Evolutionary conservation across 352 stramenopile species (phyloP).

Genomic region (Phytophthora multivora): DNA sequence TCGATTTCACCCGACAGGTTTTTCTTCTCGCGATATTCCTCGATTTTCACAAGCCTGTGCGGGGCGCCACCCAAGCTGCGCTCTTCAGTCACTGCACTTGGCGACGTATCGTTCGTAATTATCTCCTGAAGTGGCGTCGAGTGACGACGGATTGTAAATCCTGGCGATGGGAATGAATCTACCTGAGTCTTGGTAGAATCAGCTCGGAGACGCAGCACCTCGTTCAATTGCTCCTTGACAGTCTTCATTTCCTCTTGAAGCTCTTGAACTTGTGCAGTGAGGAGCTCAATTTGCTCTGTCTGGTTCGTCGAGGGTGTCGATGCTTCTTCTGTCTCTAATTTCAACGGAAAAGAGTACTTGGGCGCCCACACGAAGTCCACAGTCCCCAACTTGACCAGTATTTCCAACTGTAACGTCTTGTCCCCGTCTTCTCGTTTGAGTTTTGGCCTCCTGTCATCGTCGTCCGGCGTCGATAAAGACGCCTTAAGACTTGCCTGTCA

Average conservation of each 20-base stretch:
- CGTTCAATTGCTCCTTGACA: constrained; percentile 29
- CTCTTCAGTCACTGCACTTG: no score
- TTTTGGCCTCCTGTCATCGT: not conserved
- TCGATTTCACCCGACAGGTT: constrained; percentile 5
- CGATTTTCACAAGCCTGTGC: constrained; percentile 14
- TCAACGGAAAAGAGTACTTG: constrained; percentile 23
- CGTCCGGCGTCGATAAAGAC: not conserved
- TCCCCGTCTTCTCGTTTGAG: constrained; percentile 10
- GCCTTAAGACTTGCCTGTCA: constrained; percentile 24
- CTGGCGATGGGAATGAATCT: not conserved
- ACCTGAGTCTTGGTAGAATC: not conserved
- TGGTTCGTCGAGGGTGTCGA: not conserved
- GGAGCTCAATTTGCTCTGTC: constrained; percentile 1
- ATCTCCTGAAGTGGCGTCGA: not conserved
- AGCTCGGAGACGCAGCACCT: constrained; percentile 9
- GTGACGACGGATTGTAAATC: constrained; percentile 4
- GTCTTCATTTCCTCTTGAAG: constrained; percentile 31
- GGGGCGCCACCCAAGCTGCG: no score
- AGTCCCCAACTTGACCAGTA: constrained; percentile 15
- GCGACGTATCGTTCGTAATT: no score
- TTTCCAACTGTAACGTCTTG: constrained; percentile 13
- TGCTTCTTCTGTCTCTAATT: not conserved
- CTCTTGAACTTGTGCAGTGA: constrained; percentile 23
- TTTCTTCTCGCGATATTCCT: constrained; percentile 30
- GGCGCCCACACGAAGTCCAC: constrained; percentile 11